These are phyloP conservation scores for Mycena floridula DNA, from an alignment of 768 basidiomycete genomes.

Conservation along the genomic window DNA sequence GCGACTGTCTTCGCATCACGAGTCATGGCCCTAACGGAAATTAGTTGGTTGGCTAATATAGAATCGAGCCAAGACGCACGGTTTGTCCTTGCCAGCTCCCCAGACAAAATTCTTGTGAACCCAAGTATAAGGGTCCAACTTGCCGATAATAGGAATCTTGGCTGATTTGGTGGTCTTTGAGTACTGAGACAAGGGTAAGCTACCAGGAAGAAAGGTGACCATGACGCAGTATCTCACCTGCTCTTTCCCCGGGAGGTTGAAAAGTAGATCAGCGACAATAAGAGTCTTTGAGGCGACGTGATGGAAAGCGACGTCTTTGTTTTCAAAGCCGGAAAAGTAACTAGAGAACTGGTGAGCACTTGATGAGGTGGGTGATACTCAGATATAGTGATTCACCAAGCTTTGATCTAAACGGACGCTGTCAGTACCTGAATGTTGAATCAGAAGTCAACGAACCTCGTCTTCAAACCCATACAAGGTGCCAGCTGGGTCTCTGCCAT, in stretches of 20 bases:
- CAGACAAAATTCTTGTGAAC: conserved; percentile 27
- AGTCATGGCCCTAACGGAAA: conserved; percentile 47
- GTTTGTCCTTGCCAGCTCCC: conserved; percentile 29
- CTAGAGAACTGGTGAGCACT: background rate
- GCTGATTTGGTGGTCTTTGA: conserved; percentile 27
- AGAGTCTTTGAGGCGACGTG: conserved; percentile 67
- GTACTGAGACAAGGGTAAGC: conserved; percentile 20
- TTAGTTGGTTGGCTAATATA: background rate
- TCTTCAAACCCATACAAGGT: conserved; percentile 77
- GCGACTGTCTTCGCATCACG: conserved; percentile 59
- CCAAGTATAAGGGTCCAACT: conserved; percentile 31
- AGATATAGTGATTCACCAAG: no score
- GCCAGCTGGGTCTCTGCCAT: conserved; percentile 55
- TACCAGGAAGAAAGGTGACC: background rate
- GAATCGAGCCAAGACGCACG: conserved; percentile 20
- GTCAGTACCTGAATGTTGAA: background rate
- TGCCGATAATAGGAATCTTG: conserved; percentile 18
- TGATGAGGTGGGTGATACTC: background rate
- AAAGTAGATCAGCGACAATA: conserved; percentile 75
- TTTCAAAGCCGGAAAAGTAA: conserved; percentile 64
- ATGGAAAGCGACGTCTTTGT: conserved; percentile 81
- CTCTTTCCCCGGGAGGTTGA: conserved; percentile 77
- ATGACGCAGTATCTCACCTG: conserved; percentile 43
- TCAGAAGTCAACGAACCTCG: conserved; percentile 29
- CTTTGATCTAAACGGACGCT: conserved; percentile 4